These are phyloP conservation scores for Candida tropicalis DNA, from an alignment of 1,139 yeast species.

Conservation along the genomic window DNA sequence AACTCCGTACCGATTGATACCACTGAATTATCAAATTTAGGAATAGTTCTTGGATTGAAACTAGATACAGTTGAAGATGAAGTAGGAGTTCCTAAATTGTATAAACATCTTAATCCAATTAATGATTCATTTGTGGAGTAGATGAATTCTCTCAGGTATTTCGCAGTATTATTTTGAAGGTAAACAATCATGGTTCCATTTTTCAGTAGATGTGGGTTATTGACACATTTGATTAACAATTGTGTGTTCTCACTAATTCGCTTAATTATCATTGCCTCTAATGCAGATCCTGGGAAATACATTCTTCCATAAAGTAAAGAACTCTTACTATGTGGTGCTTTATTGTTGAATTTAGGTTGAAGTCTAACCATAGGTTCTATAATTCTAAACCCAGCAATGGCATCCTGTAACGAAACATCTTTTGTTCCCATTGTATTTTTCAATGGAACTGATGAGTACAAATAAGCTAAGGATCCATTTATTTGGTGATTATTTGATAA, in stretches of 20 bases:
- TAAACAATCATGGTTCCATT: conserved; percentile 68
- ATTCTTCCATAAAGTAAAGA: conserved; percentile 67
- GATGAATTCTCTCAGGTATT: conserved; percentile 72
- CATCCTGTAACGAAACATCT: conserved; percentile 64
- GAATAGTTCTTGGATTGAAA: conserved; percentile 24
- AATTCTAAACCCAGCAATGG: conserved; percentile 75
- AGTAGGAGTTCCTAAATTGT: conserved; percentile 58
- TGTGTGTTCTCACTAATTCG: conserved; percentile 64
- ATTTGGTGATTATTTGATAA: conserved; percentile 68
- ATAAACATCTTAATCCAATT: conserved; percentile 79
- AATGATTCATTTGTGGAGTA: conserved; percentile 89
- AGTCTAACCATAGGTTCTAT: conserved; percentile 45
- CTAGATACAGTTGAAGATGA: conserved; percentile 21
- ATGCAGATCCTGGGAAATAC: conserved; percentile 83
- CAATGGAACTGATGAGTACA: conserved; percentile 69
- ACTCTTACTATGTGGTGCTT: conserved; percentile 15
- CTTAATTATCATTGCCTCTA: conserved; percentile 87
- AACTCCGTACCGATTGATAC: conserved; percentile 82
- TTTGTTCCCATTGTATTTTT: conserved; percentile 53
- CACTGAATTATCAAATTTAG: conserved; percentile 49
- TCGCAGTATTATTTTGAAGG: conserved; percentile 68
- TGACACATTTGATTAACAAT: conserved; percentile 71
- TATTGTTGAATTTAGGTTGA: not conserved
- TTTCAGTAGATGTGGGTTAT: conserved; percentile 61
- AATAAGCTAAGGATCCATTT: conserved; percentile 82